Evolutionary conservation across 192 early-diverging fungal species (phyloP).

Genomic region (Linnemannia elongata): DNA sequence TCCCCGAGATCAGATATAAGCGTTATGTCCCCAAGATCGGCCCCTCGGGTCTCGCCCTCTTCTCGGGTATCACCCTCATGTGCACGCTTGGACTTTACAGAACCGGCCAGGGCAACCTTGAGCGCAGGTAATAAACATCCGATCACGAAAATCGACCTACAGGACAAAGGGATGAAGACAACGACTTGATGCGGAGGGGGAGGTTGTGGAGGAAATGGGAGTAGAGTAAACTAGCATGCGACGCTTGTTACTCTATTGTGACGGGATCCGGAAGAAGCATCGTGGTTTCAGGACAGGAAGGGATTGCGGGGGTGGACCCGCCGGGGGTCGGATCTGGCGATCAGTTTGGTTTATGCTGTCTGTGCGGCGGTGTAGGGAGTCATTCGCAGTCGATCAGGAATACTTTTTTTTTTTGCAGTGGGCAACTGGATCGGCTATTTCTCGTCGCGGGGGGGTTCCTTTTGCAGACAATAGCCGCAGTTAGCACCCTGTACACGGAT

Average conservation of each 20-base stretch:
- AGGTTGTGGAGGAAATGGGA: neutral
- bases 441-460: neutral
- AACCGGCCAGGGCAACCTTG: constrained; percentile 72
- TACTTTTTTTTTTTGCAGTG: neutral
- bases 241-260: no score
- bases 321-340: neutral
- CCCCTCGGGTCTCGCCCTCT: constrained; percentile 89
- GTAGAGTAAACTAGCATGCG: no score
- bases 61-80: constrained; percentile 78
- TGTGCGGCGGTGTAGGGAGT: neutral
- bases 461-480: neutral
- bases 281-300: neutral
- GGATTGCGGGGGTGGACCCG: no score
- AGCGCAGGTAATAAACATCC: constrained; percentile 70
- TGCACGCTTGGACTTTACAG: constrained; percentile 89
- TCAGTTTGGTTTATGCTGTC: neutral
- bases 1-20: constrained; percentile 89
- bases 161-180: neutral
- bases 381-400: neutral
- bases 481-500: no score
- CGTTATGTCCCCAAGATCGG: constrained; percentile 91
- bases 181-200: neutral
- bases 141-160: neutral
- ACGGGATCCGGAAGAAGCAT: neutral
- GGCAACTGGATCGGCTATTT: neutral